Percentiles rank a stretch among this genome's conserved stretches.
These are phyloP conservation scores for Suhomyces sp. DNA, from an alignment of 805 yeast species.

Conservation along the genomic window DNA sequence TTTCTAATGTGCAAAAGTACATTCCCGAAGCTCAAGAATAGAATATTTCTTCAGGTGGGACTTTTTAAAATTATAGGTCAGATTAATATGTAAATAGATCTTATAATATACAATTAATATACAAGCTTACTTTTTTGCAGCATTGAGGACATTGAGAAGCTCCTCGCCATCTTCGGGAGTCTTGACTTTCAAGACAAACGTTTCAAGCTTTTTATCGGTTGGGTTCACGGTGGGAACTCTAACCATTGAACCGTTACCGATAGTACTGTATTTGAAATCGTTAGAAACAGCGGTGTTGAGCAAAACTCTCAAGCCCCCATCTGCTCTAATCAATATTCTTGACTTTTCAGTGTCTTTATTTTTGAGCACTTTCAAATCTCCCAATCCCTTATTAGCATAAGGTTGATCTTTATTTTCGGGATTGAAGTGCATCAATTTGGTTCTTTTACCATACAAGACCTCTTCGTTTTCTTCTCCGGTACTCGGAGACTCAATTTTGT, in stretches of 20 bases:
- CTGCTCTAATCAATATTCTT: constrained; percentile 80
- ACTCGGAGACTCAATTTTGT: constrained; percentile 45
- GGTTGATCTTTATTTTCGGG: constrained; percentile 46
- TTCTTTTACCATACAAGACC: constrained; percentile 57
- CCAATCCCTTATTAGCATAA: constrained; percentile 71
- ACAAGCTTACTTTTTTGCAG: constrained; percentile 16
- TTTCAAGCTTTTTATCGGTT: constrained; percentile 52
- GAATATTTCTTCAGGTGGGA: too few species aligned
- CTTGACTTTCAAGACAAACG: constrained; percentile 75
- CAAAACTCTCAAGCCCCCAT: constrained; percentile 78
- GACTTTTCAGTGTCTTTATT: constrained; percentile 58
- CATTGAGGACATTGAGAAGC: constrained; percentile 36
- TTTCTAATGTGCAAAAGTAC: not conserved
- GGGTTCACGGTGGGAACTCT: constrained; percentile 60
- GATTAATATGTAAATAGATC: not conserved
- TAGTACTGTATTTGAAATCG: constrained; percentile 55
- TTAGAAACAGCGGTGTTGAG: constrained; percentile 63
- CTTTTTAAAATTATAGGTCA: too few species aligned
- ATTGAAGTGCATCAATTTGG: constrained; percentile 66
- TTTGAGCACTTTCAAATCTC: constrained; percentile 72
- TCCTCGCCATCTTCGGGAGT: constrained; percentile 65
- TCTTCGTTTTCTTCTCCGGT: constrained; percentile 89
- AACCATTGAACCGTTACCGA: constrained; percentile 65
- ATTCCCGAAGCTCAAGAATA: not conserved
- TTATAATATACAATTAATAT: constrained; percentile 1